Conservation (phyloP, 2,329 filamentous ascomycete species). For the Diaporthe destruens region DNA sequence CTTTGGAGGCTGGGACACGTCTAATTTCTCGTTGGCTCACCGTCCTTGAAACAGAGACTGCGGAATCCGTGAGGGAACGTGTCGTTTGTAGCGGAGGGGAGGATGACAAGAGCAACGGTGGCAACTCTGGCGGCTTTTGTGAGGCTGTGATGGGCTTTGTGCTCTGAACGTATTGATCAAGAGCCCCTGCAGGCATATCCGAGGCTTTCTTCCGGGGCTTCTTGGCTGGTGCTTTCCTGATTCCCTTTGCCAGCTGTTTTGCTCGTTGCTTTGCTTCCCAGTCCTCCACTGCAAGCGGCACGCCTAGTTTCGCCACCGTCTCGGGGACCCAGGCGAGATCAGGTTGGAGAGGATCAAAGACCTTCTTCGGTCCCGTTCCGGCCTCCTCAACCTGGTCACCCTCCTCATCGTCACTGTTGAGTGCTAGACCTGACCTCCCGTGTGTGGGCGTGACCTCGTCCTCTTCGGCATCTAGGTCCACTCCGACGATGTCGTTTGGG, state of each 20-base stretch:
- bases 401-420: conserved; percentile 77
- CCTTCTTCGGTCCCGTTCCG: conserved; percentile 50
- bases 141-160: conserved; percentile 48
- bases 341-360: conserved; percentile 74
- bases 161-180: conserved; percentile 55
- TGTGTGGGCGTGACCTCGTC: conserved; percentile 61
- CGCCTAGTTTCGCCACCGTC: conserved; percentile 71
- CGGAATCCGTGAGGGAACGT: neutral
- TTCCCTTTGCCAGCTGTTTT: conserved; percentile 46
- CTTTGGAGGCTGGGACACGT: conserved; percentile 39
- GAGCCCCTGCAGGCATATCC: conserved; percentile 48
- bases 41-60: neutral
- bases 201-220: conserved; percentile 42
- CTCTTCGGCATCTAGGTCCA: conserved; percentile 80
- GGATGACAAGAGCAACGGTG: neutral
- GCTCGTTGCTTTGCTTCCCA: conserved; percentile 65
- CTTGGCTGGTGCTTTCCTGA: conserved; percentile 37
- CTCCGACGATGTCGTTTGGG: conserved; percentile 80
- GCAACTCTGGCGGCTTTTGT: conserved; percentile 8
- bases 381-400: conserved; percentile 52
- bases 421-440: conserved; percentile 66
- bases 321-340: conserved; percentile 79
- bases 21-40: neutral
- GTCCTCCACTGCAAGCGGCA: conserved; percentile 73
- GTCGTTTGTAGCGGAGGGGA: conserved; percentile 9